Evolutionary conservation across 176 grass and related monocot species (phyloP), one percentile per base, ranked within the genome.

Genomic region (Aegilops longissima): DNA sequence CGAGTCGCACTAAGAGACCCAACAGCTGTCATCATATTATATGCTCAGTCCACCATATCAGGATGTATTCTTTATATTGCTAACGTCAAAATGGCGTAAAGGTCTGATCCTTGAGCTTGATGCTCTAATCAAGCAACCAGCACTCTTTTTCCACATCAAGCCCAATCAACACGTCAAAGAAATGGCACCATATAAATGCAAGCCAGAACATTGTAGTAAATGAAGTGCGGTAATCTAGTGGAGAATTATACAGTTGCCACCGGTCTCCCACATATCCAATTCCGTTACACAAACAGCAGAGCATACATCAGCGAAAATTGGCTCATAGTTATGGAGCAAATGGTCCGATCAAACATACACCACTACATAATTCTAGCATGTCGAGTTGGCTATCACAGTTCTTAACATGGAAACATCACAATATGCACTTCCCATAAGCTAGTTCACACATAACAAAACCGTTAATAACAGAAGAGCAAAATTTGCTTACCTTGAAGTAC

Each of bases 401-500:
- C 8, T 58, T 20, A 21, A 58, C 56, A 59, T 38, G 7, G 14
- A 14, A 68, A 11, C 12, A 76, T 17, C 61, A 59, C 1, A 4
- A 51, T 61, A 87, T 67, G 80, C 80, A 91, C 30, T 91, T 80
- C 42, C 35, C 1, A 9, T n/a, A 68, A 68, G n/a, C 30, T 9
- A 47, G 34, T 17, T 51, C 17, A 35, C 17, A 24, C 21, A 36
- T 5, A 11, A 45, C 18, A 77, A 58, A 54, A 67, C 24, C 8
- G 76, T 70, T 11, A 14, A 34, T 30, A 5, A 3, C 23, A 34
- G 40, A 45, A 7, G 1, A 24, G 0, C 1, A 36, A 3, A 59
- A 25, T 3, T 12, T 35, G 14, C 78, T 88, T 82, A 99, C 97
- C 97, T 99, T 99, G 67, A 99, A 99, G 62, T 99, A 99, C 78